Conservation (phyloP, 1,284 basidiomycete species). For the Chondrostereum purpureum region DNA sequence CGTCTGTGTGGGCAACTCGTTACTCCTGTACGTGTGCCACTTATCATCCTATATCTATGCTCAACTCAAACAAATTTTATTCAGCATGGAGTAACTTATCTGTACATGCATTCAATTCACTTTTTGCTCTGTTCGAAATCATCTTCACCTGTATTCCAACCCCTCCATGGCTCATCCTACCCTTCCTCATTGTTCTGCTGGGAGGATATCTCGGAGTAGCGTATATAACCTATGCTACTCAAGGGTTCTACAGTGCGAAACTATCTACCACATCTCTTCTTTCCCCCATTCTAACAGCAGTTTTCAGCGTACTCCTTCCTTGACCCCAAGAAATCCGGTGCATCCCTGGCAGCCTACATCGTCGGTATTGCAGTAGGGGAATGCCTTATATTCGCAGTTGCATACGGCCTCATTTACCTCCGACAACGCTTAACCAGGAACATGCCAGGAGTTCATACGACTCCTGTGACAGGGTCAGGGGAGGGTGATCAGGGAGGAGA, state of each 20-base stretch:
- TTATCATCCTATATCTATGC: not conserved
- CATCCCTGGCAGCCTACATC: slow-evolving; percentile 42
- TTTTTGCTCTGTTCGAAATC: slow-evolving; percentile 54
- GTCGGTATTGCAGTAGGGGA: slow-evolving; percentile 44
- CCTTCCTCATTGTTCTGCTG: slow-evolving; percentile 42
- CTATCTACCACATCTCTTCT: not conserved
- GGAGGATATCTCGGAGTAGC: slow-evolving; percentile 57
- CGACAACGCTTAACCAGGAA: slow-evolving; percentile 18
- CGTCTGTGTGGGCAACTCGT: slow-evolving; percentile 32
- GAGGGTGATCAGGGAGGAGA: not conserved
- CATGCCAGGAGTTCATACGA: not conserved
- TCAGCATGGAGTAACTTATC: slow-evolving; percentile 56
- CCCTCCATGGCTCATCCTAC: slow-evolving; percentile 46
- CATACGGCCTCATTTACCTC: slow-evolving; percentile 27
- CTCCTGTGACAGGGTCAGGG: not conserved
- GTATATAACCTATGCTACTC: slow-evolving; percentile 53
- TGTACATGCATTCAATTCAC: slow-evolving; percentile 54
- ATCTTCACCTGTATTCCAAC: slow-evolving; percentile 45
- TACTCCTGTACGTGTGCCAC: slow-evolving; percentile 25
- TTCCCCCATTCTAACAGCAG: not conserved
- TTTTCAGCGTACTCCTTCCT: slow-evolving; percentile 30
- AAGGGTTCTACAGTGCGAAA: slow-evolving; percentile 55
- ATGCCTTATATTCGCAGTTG: slow-evolving; percentile 38
- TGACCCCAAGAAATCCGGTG: slow-evolving; percentile 22
- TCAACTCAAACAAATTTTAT: not conserved